Base-by-base conservation (phyloP, 768 basidiomycete genomes). In the Leccinum barrowsii region DNA sequence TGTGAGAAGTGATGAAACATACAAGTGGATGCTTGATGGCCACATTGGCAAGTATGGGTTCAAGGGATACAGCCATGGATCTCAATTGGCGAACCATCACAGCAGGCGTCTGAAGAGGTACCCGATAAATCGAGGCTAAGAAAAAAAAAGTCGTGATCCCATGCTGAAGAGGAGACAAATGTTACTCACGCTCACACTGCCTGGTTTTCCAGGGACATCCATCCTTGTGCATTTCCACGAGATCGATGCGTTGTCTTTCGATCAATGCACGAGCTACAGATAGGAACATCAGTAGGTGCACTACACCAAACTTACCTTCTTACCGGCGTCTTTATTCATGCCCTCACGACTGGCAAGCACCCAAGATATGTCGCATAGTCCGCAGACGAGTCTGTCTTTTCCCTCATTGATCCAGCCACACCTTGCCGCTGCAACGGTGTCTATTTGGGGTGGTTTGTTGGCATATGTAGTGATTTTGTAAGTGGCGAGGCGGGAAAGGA, bases 331-430 rank as follows among this genome's bases (percentile, higher is more conserved):
- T 60, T 82, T 82, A 55, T 67, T 79, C 83, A 92, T 82, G n/a
- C 89, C 85, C 47, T 86, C 84, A 54, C 82, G 80, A 30, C 84
- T 80, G 4, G 77, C 85, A 15, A 91, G 78, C 6, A 90, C 85
- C 90, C 90, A 92, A 32, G 87, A 87, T 11, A 79, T 78, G 56
- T 75, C 76, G 64, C 90, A 92, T 17, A 92, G 72, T 3, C 85
- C 85, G 64, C 90, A 92, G 2, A 87, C 78, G 19, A 92, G 72
- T 50, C 90, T 78, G 58, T 92, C 90, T 71, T 89, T 91, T 46
- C 89, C 89, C 53, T 91, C 85, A 60, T 93, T 93, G 22, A 81
- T 76, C 91, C 91, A 94, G 2, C 91, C 91, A 67, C 88, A 90
- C 70, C 83, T 89, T 0, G 90, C 79, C 3, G 91, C 90, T 17